Conservation (phyloP, 176 grass and related monocot species). For the Eremochloa ophiuroides region DNA sequence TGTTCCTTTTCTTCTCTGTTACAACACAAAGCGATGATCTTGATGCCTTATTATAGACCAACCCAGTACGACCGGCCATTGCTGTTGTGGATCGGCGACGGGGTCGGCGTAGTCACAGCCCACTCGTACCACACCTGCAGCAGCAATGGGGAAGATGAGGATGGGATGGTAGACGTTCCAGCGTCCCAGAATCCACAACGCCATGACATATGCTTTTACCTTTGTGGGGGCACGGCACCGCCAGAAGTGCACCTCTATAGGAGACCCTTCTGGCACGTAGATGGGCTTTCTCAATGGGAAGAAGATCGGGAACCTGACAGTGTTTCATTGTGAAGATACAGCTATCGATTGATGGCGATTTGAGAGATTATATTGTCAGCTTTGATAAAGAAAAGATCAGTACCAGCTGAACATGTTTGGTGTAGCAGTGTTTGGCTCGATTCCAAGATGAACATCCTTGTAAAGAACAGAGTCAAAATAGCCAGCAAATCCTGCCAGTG, state of each 20-base stretch:
- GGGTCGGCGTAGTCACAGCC: conserved; percentile 62
- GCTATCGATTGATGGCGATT: not conserved
- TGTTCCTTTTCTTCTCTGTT: not conserved
- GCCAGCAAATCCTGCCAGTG: conserved; percentile 96
- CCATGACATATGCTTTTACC: conserved; percentile 30
- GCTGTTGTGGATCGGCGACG: conserved; percentile 85
- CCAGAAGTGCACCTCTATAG: conserved; percentile 93
- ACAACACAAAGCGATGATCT: not conserved
- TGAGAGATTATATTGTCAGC: not conserved
- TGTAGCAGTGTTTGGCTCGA: conserved; percentile 85
- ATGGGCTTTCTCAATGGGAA: conserved; percentile 88
- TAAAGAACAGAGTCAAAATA: conserved; percentile 90
- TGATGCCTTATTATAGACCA: conserved; percentile 56
- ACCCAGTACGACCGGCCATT: conserved; percentile 95
- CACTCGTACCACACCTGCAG: conserved; percentile 97
- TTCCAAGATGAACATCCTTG: conserved; percentile 94
- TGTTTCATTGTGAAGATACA: not conserved
- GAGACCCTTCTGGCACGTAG: conserved; percentile 41
- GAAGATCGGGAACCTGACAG: conserved; percentile 90
- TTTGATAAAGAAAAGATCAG: not conserved
- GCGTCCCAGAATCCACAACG: not conserved
- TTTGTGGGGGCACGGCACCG: conserved; percentile 72
- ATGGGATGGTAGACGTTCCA: not conserved
- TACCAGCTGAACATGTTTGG: conserved; percentile 99
- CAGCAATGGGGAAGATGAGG: not conserved